A percentile compares a stretch with the other conserved stretches of the same genome.
phyloP scores from a whole-genome alignment of 305 asterid species.

The Fraxinus xanthoxyloides region DNA sequence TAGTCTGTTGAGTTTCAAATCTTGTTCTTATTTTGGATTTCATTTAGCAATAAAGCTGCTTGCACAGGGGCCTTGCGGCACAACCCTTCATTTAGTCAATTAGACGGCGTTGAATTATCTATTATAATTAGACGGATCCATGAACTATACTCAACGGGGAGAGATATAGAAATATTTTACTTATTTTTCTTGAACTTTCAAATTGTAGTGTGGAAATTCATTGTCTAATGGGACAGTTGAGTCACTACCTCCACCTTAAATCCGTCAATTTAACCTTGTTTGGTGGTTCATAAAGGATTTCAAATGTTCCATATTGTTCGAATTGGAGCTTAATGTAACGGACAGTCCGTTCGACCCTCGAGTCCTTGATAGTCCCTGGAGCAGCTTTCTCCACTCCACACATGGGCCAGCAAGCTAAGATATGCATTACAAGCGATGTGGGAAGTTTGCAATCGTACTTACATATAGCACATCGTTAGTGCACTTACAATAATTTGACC shows the following conservation, averaged over 20 bases:
- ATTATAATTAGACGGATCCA: neutral
- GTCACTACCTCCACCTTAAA: neutral
- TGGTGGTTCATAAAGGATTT: neutral
- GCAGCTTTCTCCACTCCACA: neutral
- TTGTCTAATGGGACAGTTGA: neutral
- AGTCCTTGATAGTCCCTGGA: neutral
- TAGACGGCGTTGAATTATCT: neutral
- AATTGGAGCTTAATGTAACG: neutral
- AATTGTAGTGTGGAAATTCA: neutral
- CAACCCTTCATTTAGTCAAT: neutral
- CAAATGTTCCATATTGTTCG: neutral
- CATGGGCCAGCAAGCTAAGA: neutral
- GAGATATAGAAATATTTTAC: neutral
- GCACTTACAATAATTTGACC: neutral
- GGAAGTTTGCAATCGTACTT: neutral
- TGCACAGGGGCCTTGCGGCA: neutral
- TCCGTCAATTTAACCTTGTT: no score
- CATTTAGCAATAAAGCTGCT: neutral
- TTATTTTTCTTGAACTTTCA: no score
- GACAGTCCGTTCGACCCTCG: neutral
- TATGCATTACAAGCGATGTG: neutral
- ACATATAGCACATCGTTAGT: neutral
- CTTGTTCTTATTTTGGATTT: neutral
- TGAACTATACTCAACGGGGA: neutral
- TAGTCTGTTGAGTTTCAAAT: neutral